Evolutionary conservation across 176 grass and related monocot genomes (phyloP).

Genomic region (Musa troglodytarum): DNA sequence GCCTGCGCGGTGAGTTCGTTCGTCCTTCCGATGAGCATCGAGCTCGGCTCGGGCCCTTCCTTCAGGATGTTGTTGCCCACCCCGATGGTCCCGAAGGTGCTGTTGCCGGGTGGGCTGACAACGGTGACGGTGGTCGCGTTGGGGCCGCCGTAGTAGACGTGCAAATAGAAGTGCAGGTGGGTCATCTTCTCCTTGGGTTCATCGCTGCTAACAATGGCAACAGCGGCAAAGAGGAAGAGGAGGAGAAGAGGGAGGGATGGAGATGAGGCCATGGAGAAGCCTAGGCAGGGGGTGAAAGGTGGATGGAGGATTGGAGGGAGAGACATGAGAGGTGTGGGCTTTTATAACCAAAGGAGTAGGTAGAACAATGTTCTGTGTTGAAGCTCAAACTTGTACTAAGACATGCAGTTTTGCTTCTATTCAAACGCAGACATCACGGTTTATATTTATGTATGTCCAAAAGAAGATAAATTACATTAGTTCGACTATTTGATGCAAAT

Average conservation of each 20-base stretch:
- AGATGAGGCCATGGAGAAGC: neutral
- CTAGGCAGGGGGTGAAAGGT: no score
- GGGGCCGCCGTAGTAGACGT: constrained; percentile 19
- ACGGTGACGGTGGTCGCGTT: constrained; percentile 3
- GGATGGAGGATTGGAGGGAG: no score
- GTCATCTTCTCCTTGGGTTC: neutral
- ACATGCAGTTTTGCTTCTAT: no score
- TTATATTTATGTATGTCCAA: no score
- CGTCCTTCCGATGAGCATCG: constrained; percentile 25
- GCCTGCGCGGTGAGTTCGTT: constrained; percentile 27
- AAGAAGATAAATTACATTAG: no score
- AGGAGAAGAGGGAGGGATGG: neutral
- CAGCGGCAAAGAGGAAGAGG: neutral
- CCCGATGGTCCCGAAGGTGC: constrained; percentile 13
- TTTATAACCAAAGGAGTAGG: no score
- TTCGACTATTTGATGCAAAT: no score
- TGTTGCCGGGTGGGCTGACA: neutral
- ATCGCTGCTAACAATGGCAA: no score
- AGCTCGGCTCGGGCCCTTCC: constrained; percentile 20
- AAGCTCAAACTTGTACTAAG: no score
- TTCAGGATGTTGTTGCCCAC: constrained; percentile 23
- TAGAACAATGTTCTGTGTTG: no score
- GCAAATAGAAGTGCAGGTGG: constrained; percentile 25
- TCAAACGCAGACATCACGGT: no score
- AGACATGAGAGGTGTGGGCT: no score